Evolutionary conservation across 176 grass and related monocot genomes (phyloP).

Genomic region (Ensete glaucum): DNA sequence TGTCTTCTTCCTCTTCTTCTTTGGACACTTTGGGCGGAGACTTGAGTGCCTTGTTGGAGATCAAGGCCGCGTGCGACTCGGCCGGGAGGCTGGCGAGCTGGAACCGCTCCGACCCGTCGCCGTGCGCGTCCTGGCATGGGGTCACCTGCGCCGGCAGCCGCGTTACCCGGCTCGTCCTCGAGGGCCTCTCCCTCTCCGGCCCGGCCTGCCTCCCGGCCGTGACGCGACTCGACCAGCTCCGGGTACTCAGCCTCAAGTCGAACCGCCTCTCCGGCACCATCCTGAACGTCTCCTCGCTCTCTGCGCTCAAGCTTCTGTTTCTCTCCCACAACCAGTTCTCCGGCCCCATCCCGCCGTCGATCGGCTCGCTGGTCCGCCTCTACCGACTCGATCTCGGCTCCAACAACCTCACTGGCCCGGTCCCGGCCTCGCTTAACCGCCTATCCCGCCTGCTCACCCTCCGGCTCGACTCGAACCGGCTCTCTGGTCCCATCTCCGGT

Average conservation of each 20-base stretch:
- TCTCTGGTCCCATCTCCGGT: conserved; percentile 1
- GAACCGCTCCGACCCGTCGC: conserved; percentile 34
- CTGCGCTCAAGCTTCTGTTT: conserved; percentile 67
- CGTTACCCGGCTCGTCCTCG: conserved; percentile 66
- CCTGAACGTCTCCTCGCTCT: conserved; percentile 61
- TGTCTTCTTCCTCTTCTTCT: conserved; percentile 9
- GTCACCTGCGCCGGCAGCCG: conserved; percentile 48
- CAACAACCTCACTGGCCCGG: conserved; percentile 50
- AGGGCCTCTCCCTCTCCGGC: conserved; percentile 48
- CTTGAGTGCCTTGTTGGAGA: conserved; percentile 41
- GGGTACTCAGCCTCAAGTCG: conserved; percentile 71
- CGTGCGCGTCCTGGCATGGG: conserved; percentile 58
- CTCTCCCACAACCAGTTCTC: conserved; percentile 57
- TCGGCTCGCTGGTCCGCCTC: conserved; percentile 37
- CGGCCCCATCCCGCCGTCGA: conserved; percentile 40
- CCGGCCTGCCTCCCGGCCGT: conserved; percentile 30
- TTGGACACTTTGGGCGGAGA: conserved; percentile 45
- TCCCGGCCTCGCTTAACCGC: neutral
- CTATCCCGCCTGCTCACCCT: conserved; percentile 5
- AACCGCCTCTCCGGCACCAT: conserved; percentile 43
- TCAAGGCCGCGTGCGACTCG: conserved; percentile 36
- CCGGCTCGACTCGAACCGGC: conserved; percentile 1
- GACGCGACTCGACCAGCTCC: conserved; percentile 43
- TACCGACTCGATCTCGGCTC: conserved; percentile 67
- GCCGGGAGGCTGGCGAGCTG: conserved; percentile 40